A percentile compares a stretch with the other conserved stretches of the same genome.
Conservation (phyloP, 2,329 filamentous ascomycete genomes). For the Ophiocordyceps polyrhachis-furcata region DNA sequence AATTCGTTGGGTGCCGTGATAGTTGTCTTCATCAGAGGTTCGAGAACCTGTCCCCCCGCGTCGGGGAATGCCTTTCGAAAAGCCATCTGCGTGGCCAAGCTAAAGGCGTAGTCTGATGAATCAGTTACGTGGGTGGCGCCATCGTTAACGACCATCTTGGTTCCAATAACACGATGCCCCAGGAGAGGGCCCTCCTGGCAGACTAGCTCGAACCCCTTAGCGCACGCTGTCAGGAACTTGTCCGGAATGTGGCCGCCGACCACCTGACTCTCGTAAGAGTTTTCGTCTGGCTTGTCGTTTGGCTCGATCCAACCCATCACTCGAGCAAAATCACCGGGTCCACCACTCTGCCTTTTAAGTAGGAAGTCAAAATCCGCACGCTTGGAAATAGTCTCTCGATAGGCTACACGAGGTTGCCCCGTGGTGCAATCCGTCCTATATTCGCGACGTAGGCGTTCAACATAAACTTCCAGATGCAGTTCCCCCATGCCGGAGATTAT, state of each 20-base stretch:
- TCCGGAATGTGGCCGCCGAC: constrained; percentile 82
- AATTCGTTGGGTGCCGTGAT: constrained; percentile 94
- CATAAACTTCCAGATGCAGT: constrained; percentile 88
- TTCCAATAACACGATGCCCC: constrained; percentile 80
- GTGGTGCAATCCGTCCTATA: constrained; percentile 92
- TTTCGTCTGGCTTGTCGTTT: constrained; percentile 49
- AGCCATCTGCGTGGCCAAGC: constrained; percentile 81
- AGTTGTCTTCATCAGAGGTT: constrained; percentile 96
- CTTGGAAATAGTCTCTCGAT: constrained; percentile 79
- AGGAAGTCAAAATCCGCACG: constrained; percentile 78
- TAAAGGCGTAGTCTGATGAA: constrained; percentile 94
- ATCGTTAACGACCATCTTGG: constrained; percentile 84
- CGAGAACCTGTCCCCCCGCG: constrained; percentile 66
- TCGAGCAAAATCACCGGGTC: constrained; percentile 86
- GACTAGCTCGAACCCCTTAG: constrained; percentile 76
- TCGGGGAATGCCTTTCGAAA: constrained; percentile 86
- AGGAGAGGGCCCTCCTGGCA: constrained; percentile 79
- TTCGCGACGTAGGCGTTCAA: constrained; percentile 90
- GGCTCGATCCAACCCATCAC: constrained; percentile 88
- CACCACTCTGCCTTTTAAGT: constrained; percentile 87
- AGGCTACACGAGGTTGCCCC: constrained; percentile 92
- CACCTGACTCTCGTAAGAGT: constrained; percentile 74
- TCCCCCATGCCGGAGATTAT: constrained; percentile 99
- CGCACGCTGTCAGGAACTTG: constrained; percentile 86
- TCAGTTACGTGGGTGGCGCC: constrained; percentile 96